These are phyloP conservation scores for Carex scoparia DNA, from an alignment of 176 grass and related monocot genomes.

Conservation along the genomic window DNA sequence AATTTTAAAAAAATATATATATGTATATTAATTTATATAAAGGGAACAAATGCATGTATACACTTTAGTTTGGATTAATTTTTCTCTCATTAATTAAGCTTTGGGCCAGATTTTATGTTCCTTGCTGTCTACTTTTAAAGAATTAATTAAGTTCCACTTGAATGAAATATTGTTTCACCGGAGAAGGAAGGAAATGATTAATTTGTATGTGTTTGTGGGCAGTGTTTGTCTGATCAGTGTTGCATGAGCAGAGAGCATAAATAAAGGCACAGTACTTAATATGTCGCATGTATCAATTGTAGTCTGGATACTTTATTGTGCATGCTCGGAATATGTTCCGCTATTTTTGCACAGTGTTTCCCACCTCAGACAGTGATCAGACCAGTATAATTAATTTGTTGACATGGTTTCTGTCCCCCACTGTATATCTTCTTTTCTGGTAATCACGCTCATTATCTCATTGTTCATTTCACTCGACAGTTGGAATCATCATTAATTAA, in stretches of 20 bases:
- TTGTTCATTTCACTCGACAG: background rate
- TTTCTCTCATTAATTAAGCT: background rate
- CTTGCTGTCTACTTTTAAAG: background rate
- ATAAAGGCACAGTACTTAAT: background rate
- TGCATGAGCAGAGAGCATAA: slow-evolving; percentile 14
- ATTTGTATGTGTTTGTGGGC: slow-evolving; percentile 1
- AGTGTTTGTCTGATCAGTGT: slow-evolving; percentile 18
- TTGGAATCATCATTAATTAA: background rate
- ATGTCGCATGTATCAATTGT: slow-evolving; percentile 14
- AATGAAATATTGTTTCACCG: background rate
- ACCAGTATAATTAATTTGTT: background rate
- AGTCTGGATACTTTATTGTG: slow-evolving; percentile 11
- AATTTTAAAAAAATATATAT: background rate
- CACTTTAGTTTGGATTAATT: background rate
- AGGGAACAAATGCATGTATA: background rate
- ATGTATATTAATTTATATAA: background rate
- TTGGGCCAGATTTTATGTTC: too few relatives aligned
- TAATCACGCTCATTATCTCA: background rate
- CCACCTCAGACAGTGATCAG: background rate
- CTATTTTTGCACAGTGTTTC: slow-evolving; percentile 25
- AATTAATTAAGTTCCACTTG: background rate
- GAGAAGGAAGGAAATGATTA: slow-evolving; percentile 1
- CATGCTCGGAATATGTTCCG: slow-evolving; percentile 24
- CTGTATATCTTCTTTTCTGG: background rate
- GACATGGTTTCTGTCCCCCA: background rate